Percentiles rank a stretch among this genome's conserved stretches.
Evolutionary conservation across 257 asterid genomes (phyloP).

Genomic region (Solanum etuberosum): DNA sequence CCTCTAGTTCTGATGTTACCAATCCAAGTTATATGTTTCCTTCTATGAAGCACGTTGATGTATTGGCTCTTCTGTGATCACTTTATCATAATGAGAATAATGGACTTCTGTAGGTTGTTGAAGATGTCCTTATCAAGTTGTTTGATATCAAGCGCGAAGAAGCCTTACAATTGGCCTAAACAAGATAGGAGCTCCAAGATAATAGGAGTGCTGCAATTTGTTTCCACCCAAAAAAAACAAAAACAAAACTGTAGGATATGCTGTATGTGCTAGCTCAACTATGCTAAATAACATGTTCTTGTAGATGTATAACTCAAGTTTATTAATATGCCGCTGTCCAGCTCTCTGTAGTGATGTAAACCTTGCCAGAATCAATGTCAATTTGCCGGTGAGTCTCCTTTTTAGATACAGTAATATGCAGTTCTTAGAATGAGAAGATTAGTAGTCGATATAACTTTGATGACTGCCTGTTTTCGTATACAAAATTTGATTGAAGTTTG

Average conservation of each 20-base stretch:
- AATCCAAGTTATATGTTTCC: background rate
- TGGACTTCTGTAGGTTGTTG: constrained; percentile 54
- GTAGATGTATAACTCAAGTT: background rate
- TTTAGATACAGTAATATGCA: background rate
- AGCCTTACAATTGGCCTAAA: constrained; percentile 50
- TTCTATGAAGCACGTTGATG: background rate
- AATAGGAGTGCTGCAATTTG: background rate
- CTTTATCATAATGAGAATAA: background rate
- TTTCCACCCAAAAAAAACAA: background rate
- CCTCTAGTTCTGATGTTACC: background rate
- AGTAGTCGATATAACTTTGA: background rate
- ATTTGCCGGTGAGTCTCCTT: background rate
- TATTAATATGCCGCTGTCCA: background rate
- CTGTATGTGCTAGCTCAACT: background rate
- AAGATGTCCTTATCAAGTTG: constrained; percentile 65
- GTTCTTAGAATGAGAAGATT: background rate
- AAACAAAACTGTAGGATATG: background rate
- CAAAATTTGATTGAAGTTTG: background rate
- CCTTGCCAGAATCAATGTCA: background rate
- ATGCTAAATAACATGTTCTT: background rate
- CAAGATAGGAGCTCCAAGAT: background rate
- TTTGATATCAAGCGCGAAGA: constrained; percentile 77
- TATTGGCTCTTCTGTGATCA: background rate
- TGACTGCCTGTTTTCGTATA: background rate
- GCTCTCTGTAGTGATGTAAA: constrained; percentile 1